Conservation (phyloP, 2,329 filamentous ascomycete species). For the Fusarium sacchari region DNA sequence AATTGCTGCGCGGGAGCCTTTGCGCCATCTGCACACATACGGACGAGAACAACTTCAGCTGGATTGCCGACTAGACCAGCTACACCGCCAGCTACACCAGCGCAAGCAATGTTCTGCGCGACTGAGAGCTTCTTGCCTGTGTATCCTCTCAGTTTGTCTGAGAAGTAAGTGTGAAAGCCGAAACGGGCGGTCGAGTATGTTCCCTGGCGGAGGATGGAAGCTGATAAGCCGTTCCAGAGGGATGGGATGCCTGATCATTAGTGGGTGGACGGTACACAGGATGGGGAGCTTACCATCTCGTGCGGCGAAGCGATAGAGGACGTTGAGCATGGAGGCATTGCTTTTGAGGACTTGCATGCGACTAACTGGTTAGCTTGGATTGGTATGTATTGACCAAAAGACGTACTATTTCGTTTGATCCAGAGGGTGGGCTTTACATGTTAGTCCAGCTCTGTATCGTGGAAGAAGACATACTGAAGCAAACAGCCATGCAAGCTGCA, state of each 20-base stretch:
- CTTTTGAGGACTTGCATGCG: conserved; percentile 58
- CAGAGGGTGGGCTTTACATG: conserved; percentile 52
- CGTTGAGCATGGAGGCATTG: conserved; percentile 52
- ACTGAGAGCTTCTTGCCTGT: conserved; percentile 48
- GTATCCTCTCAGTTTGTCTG: conserved; percentile 41
- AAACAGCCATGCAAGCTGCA: conserved; percentile 57
- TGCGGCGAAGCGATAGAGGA: conserved; percentile 51
- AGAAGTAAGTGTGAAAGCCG: conserved; percentile 53
- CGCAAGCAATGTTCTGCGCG: conserved; percentile 51
- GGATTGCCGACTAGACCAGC: conserved; percentile 59
- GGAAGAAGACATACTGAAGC: conserved; percentile 52
- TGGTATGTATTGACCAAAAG: no score
- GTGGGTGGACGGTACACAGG: background rate
- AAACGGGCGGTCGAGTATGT: conserved; percentile 58
- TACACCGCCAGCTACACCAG: conserved; percentile 53
- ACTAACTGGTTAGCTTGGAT: conserved; percentile 36
- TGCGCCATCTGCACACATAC: conserved; percentile 59
- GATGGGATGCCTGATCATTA: conserved; percentile 50
- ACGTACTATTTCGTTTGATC: conserved; percentile 60
- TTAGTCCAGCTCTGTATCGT: background rate
- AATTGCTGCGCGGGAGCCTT: conserved; percentile 51
- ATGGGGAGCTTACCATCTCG: conserved; percentile 48
- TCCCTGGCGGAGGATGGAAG: conserved; percentile 56
- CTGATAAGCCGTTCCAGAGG: conserved; percentile 56
- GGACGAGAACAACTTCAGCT: conserved; percentile 55